Conservation (phyloP, 108 stramenopile species). For the Cyclotella sp. region DNA sequence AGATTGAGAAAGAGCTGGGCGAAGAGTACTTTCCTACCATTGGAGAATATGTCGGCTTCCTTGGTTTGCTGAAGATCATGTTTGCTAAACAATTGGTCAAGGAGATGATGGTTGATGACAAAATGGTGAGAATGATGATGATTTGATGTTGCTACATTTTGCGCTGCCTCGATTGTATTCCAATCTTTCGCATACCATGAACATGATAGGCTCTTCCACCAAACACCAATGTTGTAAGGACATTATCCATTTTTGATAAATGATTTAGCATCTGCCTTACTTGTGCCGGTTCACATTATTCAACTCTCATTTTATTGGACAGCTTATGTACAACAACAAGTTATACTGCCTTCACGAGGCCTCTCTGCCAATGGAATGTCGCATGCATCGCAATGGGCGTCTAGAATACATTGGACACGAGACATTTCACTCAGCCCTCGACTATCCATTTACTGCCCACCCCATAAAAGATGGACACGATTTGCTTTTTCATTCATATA, state of each 20-base stretch:
- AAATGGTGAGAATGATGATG: constrained; percentile 20
- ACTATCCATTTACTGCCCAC: constrained; percentile 58
- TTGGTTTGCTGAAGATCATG: constrained; percentile 46
- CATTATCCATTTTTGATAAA: not conserved
- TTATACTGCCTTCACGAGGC: constrained; percentile 57
- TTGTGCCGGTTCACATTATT: not conserved
- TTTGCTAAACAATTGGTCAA: constrained; percentile 41
- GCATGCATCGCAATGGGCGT: constrained; percentile 49
- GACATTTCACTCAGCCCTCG: constrained; percentile 41
- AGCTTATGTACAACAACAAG: constrained; percentile 50
- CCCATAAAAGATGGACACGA: constrained; percentile 37
- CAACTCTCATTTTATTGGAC: constrained; percentile 23
- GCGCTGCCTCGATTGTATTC: not conserved
- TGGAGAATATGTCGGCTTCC: constrained; percentile 48
- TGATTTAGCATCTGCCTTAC: no score
- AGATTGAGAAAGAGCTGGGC: constrained; percentile 46
- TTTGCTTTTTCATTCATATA: constrained; percentile 56
- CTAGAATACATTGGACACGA: constrained; percentile 49
- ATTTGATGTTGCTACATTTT: not conserved
- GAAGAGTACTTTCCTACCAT: constrained; percentile 53
- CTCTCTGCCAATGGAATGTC: constrained; percentile 41
- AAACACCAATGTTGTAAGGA: constrained; percentile 5
- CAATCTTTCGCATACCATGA: not conserved
- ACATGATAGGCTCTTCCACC: not conserved
- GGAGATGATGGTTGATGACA: constrained; percentile 40